These are phyloP conservation scores for Russula lepida DNA, from an alignment of 768 basidiomycete species.

Conservation along the genomic window DNA sequence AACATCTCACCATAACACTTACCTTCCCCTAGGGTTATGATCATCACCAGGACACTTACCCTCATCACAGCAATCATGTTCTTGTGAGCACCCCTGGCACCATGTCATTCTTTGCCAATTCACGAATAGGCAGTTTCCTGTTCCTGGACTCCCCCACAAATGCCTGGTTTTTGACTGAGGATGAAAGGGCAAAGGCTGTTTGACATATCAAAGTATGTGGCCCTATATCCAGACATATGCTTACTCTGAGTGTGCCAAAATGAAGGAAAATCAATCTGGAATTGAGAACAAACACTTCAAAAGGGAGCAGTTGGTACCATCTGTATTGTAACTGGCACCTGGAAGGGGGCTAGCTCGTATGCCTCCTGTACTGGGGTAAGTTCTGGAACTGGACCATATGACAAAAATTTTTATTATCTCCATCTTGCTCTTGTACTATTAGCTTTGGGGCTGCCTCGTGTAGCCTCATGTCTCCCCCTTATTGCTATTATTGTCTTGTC, in stretches of 20 bases:
- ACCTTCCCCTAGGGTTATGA: slow-evolving; percentile 46
- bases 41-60: slow-evolving; percentile 57
- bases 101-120: neutral
- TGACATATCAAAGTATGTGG: slow-evolving; percentile 48
- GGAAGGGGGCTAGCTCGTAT: too few species aligned
- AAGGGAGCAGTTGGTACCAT: slow-evolving; percentile 54
- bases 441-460: too few species aligned
- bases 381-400: too few species aligned
- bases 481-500: too few species aligned
- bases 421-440: too few species aligned
- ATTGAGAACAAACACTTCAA: slow-evolving; percentile 79
- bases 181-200: slow-evolving; percentile 55
- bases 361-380: too few species aligned
- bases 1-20: neutral
- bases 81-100: slow-evolving; percentile 35
- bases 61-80: slow-evolving; percentile 43
- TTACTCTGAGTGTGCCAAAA: neutral
- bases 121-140: slow-evolving; percentile 40
- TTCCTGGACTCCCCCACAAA: slow-evolving; percentile 70
- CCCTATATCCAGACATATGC: neutral
- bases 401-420: too few species aligned
- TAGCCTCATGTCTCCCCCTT: too few species aligned
- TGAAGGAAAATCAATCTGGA: slow-evolving; percentile 66
- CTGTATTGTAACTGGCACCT: too few species aligned
- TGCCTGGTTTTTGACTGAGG: slow-evolving; percentile 63